These are phyloP conservation scores for Colletotrichum musicola DNA, from an alignment of 2,329 filamentous ascomycete genomes.

Conservation along the genomic window DNA sequence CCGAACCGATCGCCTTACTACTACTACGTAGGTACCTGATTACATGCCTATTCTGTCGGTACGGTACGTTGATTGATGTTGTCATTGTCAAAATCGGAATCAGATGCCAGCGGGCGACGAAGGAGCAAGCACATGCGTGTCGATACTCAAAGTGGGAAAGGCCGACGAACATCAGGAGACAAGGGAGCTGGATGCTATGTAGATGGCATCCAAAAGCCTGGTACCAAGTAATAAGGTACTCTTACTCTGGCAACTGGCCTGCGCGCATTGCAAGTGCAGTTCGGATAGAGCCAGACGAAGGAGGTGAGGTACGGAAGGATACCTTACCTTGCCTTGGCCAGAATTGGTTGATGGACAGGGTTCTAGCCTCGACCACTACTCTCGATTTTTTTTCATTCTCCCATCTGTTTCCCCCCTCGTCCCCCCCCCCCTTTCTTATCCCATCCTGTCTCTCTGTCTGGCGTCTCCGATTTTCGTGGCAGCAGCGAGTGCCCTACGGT, in stretches of 20 bases:
- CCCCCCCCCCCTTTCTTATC: constrained; percentile 10
- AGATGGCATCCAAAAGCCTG: constrained; percentile 25
- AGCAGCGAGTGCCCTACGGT: background rate
- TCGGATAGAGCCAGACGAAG: constrained; percentile 3
- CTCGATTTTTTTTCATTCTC: background rate
- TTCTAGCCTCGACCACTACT: constrained; percentile 26
- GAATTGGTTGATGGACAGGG: constrained; percentile 17
- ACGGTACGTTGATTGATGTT: background rate
- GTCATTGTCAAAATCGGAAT: constrained; percentile 19
- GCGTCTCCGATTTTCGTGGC: background rate
- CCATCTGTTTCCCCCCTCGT: background rate
- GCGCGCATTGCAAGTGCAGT: constrained; percentile 3
- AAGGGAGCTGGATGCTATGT: constrained; percentile 12
- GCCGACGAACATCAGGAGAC: constrained; percentile 23
- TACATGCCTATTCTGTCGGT: constrained; percentile 10
- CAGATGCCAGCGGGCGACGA: constrained; percentile 16
- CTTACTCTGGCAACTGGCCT: constrained; percentile 21
- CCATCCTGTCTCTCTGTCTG: constrained; percentile 17
- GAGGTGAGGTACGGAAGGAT: background rate
- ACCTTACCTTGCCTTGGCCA: background rate
- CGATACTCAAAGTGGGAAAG: constrained; percentile 26
- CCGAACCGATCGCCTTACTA: background rate
- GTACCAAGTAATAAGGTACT: constrained; percentile 10
- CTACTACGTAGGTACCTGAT: background rate
- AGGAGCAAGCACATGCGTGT: constrained; percentile 24